Evolutionary conservation across 306 rosid species (phyloP), one percentile per base, ranked within the genome.

Genomic region (Prinsepia uniflora): DNA sequence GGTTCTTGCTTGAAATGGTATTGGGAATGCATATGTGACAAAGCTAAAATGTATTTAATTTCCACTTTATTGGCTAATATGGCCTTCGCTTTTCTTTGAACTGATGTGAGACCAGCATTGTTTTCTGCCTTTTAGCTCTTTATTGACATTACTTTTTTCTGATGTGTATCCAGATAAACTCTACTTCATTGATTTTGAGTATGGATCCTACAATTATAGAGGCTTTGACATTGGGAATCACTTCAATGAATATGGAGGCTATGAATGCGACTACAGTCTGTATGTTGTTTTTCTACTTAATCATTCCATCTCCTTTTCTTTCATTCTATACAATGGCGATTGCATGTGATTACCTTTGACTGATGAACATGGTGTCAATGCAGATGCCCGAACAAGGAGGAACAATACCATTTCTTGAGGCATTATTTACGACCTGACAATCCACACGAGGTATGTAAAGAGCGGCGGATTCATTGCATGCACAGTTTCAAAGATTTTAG

Each of bases 181-280:
- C 42, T 87, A 95, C 84, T 60, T 95, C 74, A 95, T 95, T 52
- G 99, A 95, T 82, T 95, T 91, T 46, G 99, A 95, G 87, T 95
- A 95, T 47, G 99, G 91, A 66, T 91, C 97, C 24, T 95, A 95
- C 96, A 95, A 80, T 76, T 91, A 85, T 72, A 86, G 96, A 91
- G 96, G 99, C 83, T 95, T 44, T 49, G 99, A 95, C 83, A 81
- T 95, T 19, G 99, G 96, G 77, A 89, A 95, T 78, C 97, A 95
- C 87, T 95, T 95, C 84, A 96, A 86, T 55, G 97, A 95, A 81
- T 91, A 91, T 50, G 90, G 86, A 7, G 99, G 99, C 84, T 91
- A 81, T 75, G 96, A 91, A 19, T 91, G 99, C 75, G 92, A 95
- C 84, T 85, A 48, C 80, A 82, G 79, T 81, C 75, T 83, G 99